These are phyloP conservation scores for Fomitopsis palustris DNA, from an alignment of 1,284 basidiomycete species.

Conservation along the genomic window DNA sequence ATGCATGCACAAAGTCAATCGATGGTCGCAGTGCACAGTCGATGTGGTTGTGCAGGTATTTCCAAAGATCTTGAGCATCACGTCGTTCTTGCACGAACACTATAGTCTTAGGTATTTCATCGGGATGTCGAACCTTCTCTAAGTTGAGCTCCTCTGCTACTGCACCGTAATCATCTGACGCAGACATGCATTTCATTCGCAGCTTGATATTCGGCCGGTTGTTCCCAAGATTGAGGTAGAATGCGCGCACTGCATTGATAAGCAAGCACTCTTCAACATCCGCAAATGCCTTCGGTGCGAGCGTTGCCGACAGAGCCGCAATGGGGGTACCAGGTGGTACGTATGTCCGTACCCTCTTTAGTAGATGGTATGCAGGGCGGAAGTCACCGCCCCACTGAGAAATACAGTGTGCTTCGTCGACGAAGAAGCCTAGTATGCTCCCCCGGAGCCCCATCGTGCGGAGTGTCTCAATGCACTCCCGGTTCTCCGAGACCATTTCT, in stretches of 20 bases:
- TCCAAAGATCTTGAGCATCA: too few relatives aligned
- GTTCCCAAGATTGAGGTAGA: not conserved
- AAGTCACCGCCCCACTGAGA: not conserved
- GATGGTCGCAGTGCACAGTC: too few relatives aligned
- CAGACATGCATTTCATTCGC: too few relatives aligned
- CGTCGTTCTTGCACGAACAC: too few relatives aligned
- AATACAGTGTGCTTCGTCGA: not conserved
- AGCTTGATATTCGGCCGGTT: not conserved
- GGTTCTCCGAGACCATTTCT: too few relatives aligned
- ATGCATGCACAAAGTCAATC: too few relatives aligned
- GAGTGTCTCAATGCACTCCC: too few relatives aligned
- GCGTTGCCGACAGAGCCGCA: not conserved
- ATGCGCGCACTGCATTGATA: not conserved
- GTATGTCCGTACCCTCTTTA: not conserved
- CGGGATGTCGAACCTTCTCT: too few relatives aligned
- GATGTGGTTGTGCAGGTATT: too few relatives aligned
- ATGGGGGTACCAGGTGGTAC: not conserved
- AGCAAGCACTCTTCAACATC: not conserved
- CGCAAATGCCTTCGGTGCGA: not conserved
- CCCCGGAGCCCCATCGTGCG: not conserved
- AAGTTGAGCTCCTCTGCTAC: too few relatives aligned
- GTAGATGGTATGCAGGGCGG: not conserved
- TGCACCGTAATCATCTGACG: too few relatives aligned
- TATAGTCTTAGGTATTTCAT: too few relatives aligned
- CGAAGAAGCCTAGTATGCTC: not conserved